A percentile compares a stretch with the other conserved stretches of the same genome.
Conservation (phyloP, 2,329 filamentous ascomycete genomes). For the Aspergillus felis region DNA sequence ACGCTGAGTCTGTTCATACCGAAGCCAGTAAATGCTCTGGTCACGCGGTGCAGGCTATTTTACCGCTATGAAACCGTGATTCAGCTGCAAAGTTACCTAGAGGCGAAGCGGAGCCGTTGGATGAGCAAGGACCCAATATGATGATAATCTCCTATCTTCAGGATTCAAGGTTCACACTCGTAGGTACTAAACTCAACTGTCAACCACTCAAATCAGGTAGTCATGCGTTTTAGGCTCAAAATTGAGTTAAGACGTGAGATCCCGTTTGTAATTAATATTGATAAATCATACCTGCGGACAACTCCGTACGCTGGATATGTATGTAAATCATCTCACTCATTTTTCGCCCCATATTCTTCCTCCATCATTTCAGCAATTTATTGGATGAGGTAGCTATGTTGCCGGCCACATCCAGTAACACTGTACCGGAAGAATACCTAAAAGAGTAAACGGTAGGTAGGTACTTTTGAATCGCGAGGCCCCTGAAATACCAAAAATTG, state of each 20-base stretch:
- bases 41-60: neutral
- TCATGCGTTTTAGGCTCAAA: too few species aligned
- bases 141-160: neutral
- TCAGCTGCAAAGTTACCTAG: neutral
- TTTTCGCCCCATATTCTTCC: neutral
- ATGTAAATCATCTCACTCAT: neutral
- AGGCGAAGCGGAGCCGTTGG: neutral
- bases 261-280: neutral
- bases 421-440: neutral
- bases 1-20: neutral
- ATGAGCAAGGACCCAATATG: neutral
- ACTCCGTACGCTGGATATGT: neutral
- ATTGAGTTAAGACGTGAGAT: neutral
- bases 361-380: neutral
- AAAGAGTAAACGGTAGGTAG: too few species aligned
- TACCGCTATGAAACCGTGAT: neutral
- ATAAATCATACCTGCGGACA: neutral
- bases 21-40: neutral
- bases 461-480: too few species aligned
- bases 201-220: neutral
- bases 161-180: neutral
- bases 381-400: neutral
- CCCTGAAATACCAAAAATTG: too few species aligned
- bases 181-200: neutral
- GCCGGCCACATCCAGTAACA: neutral